Percentiles rank a stretch among this genome's conserved stretches.
phyloP scores from a whole-genome alignment of 2,329 filamentous ascomycete genomes.

The Rhytidhysteron rufulum region DNA sequence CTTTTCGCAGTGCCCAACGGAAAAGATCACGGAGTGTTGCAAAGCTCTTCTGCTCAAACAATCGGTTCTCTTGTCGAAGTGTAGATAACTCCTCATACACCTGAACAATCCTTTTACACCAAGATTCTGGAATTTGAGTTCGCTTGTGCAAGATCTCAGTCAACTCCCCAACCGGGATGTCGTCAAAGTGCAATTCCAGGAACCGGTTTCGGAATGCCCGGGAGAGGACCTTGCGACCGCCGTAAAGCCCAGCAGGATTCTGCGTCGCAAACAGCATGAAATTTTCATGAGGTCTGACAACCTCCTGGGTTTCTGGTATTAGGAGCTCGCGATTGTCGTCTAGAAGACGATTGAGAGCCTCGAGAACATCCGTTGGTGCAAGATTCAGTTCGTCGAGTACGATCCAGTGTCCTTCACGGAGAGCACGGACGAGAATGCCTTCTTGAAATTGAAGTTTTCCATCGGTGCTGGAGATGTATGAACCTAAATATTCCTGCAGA shows the following conservation, averaged over 20 bases:
- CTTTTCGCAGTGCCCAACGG: conserved; percentile 83
- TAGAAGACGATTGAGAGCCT: conserved; percentile 89
- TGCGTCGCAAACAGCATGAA: conserved; percentile 99
- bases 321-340: conserved; percentile 96
- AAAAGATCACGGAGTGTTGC: conserved; percentile 95
- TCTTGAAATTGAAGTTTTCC: conserved; percentile 90
- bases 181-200: conserved; percentile 93
- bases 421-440: conserved; percentile 85
- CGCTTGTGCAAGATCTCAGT: conserved; percentile 87
- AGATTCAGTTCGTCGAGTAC: conserved; percentile 96
- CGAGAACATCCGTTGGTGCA: conserved; percentile 92
- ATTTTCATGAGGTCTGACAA: conserved; percentile 85
- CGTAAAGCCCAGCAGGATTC: conserved; percentile 92
- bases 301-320: conserved; percentile 93
- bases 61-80: conserved; percentile 79
- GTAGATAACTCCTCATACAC: conserved; percentile 92
- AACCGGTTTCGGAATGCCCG: conserved; percentile 96
- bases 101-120: conserved; percentile 84
- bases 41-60: conserved; percentile 98
- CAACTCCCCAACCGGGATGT: conserved; percentile 92
- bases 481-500: conserved; percentile 93
- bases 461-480: conserved; percentile 81
- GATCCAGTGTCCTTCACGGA: conserved; percentile 94
- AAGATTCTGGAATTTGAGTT: conserved; percentile 84
- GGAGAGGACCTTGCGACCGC: conserved; percentile 87